Evolutionary conservation across 176 grass and related monocot genomes (phyloP).

Genomic region (Aegilops sharonensis): DNA sequence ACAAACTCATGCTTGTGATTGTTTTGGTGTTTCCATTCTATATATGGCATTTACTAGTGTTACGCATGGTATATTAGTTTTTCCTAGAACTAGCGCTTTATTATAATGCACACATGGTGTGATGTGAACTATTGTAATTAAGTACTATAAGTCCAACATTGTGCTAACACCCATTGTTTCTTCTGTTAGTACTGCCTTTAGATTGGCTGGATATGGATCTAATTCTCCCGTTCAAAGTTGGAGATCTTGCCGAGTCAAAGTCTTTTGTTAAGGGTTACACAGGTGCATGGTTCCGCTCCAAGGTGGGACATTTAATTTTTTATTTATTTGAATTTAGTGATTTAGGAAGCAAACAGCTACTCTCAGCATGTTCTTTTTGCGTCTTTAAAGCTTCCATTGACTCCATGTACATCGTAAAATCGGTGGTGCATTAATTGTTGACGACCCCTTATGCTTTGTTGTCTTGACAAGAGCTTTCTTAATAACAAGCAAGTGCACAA

Average conservation of each 20-base stretch:
- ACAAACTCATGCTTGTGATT: background rate
- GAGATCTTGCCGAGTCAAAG: slow-evolving; percentile 44
- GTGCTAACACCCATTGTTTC: background rate
- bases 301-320: slow-evolving; percentile 29
- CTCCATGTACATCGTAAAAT: too few relatives aligned
- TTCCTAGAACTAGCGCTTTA: background rate
- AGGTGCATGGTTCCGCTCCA: slow-evolving; percentile 73
- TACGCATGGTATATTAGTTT: background rate
- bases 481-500: too few relatives aligned
- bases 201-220: slow-evolving; percentile 46
- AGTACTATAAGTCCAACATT: background rate
- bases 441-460: too few relatives aligned
- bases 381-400: background rate
- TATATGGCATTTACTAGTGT: background rate
- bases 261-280: slow-evolving; percentile 33
- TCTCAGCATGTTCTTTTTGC: background rate
- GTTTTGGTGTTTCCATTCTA: background rate
- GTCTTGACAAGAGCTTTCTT: too few relatives aligned
- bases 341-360: background rate
- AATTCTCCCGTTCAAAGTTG: slow-evolving; percentile 51
- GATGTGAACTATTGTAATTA: background rate
- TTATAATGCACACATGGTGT: background rate
- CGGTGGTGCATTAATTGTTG: too few relatives aligned
- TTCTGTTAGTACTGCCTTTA: background rate
- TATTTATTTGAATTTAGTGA: slow-evolving; percentile 4